Base-by-base conservation (phyloP, 768 basidiomycete species). In the Sporobolomyces pararoseus region DNA sequence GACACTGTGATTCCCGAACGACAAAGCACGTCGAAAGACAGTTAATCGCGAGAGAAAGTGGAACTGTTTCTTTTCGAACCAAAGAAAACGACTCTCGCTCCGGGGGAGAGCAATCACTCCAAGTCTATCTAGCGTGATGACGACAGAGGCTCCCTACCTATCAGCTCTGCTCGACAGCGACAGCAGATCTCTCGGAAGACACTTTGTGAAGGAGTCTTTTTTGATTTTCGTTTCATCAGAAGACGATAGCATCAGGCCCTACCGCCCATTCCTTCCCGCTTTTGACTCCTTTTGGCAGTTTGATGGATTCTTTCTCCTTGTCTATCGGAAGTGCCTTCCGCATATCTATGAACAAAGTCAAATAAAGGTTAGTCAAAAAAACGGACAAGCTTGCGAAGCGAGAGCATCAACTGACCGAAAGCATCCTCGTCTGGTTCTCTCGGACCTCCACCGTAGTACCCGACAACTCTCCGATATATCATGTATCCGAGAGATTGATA, bases 401-500 rank as follows among this genome's bases (percentile, higher is more conserved):
- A 46, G 37, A 47, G 47, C 19, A 23, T n/a, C 51, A 29, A 85
- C 88, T 67, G 79, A 92, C 91, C 92, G 79, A 89, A 94, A 46
- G 90, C 91, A 78, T 94, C 90, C 76, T 93, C 91, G 76, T 93
- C 89, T 68, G 90, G 88, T 77, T 85, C 83, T 17, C 86, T 87
- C n/a, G 86, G 86, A 74, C 86, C 87, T 27, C 90, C 91, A 57
- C 87, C 87, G 79, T 93, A 93, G 81, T 93, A 99, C 79, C 92
- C 91, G 70, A 87, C 84, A 58, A 99, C 94, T 70, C 91, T 81
- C 32, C 92, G 82, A 80, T 89, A 98, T 17, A 98, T 91, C 76
- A 89, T 91, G 76, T 99, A 99, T 16, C 91, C 94, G 77, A 97
- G 81, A 47, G 86, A 84, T 78, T 98, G 91, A 77, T 98, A 97